Base-by-base conservation (phyloP, 257 asterid genomes). In the Schizonepeta tenuifolia region DNA sequence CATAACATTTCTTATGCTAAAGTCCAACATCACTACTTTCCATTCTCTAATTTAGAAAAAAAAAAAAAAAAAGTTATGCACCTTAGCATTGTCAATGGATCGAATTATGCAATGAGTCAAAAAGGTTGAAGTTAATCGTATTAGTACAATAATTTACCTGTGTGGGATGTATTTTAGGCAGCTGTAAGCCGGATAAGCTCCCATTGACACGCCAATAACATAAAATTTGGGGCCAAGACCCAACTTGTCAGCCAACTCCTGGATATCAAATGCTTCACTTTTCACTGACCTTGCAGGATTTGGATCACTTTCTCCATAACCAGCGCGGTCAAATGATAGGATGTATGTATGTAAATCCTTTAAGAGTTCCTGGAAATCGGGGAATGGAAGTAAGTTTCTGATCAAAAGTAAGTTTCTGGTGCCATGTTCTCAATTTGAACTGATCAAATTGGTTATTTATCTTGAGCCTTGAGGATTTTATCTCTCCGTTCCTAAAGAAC, bases 301-400 rank as follows among this genome's bases (percentile, higher is more conserved):
- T 24, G 98, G 96, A 59, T 89, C 94, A 49, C 98, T 93, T 72
- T 93, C 98, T 21, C 97, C 97, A 56, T 90, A 93, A 8, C 98
- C 98, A 5, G 97, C 96, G 31, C 98, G 94, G 79, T 93, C 98
- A 69, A 81, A 93, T 63, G 87, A 80, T 35, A 91, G 66, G 51
- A 91, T n/a, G 77, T 86, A 93, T 65, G 91, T 38, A 67, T 66
- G 43, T 9, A 80, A 81, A 78, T 89, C 96, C 65, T 86, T 76
- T 18, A 87, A 31, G 31, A 87, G 81, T 65, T 87, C 96, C 98
- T 93, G 80, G 55, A 63, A 56, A 75, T 69, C 21, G 70, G 50
- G 12, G 41, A 28, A 68, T 17, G 20, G 49, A 72, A 67, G 56
- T 20, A 47, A 35, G n/a, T 14, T n/a, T n/a, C n/a, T n/a, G n/a